Base-by-base conservation (phyloP, 768 basidiomycete species). In the Kwoniella mangroviensis region DNA sequence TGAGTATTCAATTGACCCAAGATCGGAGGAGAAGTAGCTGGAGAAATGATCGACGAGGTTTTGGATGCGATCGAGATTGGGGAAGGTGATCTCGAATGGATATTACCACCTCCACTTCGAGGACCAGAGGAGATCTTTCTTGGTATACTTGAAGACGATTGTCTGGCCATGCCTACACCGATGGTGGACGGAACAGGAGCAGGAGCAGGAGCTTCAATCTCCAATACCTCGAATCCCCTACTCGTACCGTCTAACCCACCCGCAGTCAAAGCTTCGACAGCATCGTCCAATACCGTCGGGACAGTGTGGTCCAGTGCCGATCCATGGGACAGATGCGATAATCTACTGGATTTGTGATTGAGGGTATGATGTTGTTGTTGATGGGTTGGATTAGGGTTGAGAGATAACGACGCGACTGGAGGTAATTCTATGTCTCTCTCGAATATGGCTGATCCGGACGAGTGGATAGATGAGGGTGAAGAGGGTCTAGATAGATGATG, bases 371-470 rank as follows among this genome's bases (percentile, higher is more conserved):
- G 51, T 15, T 72, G 64, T 12, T 68, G 34, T 24, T 71, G 64
- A 41, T 72, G 71, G 13, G 68, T 60, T 6, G 65, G 58, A 63
- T 73, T 73, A 12, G 77, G 73, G 64, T 79, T 75, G 69, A 74
- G 70, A 83, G 70, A 78, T 34, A 81, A 66, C 12, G 80, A 73
- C 3, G 76, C 73, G 17, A 79, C 76, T 17, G 78, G 68, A 3
- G 78, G 77, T 5, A 77, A 67, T 74, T 94, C 93, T 72, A 95
- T 93, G 81, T 95, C 93, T 43, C 93, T 89, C 83, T 95, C 93
- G 70, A 95, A 95, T 67, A 94, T 95, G 45, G 93, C 92, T 0
- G 92, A 93, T 0, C 91, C 92, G 0, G 91, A 92, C 0, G 92
- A 93, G 76, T 91, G 88, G 63, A 79, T 78, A 10, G 75, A 77